These are phyloP conservation scores for Nigrospora osmanthi DNA, from an alignment of 2,329 filamentous ascomycete genomes.

Conservation along the genomic window DNA sequence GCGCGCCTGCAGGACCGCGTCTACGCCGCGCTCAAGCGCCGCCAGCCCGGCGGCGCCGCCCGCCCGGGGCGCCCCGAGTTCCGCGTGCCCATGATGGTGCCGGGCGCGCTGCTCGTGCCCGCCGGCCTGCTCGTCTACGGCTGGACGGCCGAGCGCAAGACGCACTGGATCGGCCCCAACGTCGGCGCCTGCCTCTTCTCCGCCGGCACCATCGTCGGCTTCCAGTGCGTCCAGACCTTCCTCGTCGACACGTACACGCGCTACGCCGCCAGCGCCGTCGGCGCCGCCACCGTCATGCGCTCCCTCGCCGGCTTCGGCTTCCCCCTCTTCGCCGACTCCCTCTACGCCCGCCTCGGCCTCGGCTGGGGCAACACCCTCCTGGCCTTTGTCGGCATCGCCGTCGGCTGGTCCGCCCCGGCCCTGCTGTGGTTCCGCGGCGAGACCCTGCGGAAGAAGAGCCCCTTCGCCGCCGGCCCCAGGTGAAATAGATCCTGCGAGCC, in stretches of 20 bases:
- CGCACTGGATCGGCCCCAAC: slow-evolving; percentile 38
- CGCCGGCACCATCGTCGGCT: slow-evolving; percentile 29
- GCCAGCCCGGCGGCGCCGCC: slow-evolving; percentile 18
- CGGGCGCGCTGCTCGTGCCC: slow-evolving; percentile 30
- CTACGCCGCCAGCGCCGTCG: slow-evolving; percentile 37
- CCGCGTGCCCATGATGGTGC: slow-evolving; percentile 32
- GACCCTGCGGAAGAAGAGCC: slow-evolving; percentile 24
- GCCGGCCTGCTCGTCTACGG: slow-evolving; percentile 36
- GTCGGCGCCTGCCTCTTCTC: slow-evolving; percentile 31
- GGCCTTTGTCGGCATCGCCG: slow-evolving; percentile 39
- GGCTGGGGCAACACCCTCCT: slow-evolving; percentile 40
- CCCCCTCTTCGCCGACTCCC: slow-evolving; percentile 38
- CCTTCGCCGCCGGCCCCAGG: slow-evolving; percentile 19
- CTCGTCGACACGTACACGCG: slow-evolving; percentile 38
- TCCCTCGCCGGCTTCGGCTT: slow-evolving; percentile 43
- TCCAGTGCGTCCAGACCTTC: slow-evolving; percentile 38
- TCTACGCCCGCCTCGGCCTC: slow-evolving; percentile 33
- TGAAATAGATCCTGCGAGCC: not conserved
- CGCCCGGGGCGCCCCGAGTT: slow-evolving; percentile 31
- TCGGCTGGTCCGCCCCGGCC: slow-evolving; percentile 42
- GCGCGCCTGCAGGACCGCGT: slow-evolving; percentile 37
- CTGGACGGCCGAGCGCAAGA: slow-evolving; percentile 33
- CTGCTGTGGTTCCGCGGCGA: slow-evolving; percentile 31
- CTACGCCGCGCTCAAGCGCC: slow-evolving; percentile 33
- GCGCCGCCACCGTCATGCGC: slow-evolving; percentile 33